phyloP scores from a whole-genome alignment of 768 basidiomycete species.

The Podaxis pistillaris region DNA sequence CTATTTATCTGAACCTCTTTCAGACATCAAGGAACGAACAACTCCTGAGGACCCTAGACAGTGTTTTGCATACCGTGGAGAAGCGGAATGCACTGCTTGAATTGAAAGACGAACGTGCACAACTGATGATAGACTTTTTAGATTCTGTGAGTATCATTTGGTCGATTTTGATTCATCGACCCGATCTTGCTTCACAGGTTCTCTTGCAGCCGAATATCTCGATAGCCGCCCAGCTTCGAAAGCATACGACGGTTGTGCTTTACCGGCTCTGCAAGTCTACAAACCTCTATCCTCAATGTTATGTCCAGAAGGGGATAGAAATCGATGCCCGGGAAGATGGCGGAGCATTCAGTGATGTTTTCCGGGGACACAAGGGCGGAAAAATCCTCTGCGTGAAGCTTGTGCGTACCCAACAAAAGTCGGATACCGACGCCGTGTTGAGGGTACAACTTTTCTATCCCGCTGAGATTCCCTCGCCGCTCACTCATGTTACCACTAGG shows the following conservation, averaged over 20 bases:
- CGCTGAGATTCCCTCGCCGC: no score
- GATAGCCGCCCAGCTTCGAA: constrained; percentile 43
- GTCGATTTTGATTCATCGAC: constrained; percentile 48
- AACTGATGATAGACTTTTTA: background rate
- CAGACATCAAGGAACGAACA: no score
- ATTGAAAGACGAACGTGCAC: background rate
- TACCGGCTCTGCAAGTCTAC: background rate
- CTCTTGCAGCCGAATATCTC: constrained; percentile 26
- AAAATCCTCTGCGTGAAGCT: constrained; percentile 22
- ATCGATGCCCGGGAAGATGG: constrained; percentile 11
- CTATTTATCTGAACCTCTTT: no score
- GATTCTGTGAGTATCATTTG: constrained; percentile 54
- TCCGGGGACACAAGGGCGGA: background rate
- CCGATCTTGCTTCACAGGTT: background rate
- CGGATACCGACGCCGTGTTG: constrained; percentile 17
- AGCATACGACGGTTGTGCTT: background rate
- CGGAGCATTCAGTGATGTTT: background rate
- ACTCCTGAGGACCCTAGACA: no score
- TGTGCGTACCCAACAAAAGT: constrained; percentile 22
- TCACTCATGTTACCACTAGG: background rate
- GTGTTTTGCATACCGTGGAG: no score
- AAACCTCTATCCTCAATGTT: background rate
- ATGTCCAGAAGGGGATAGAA: constrained; percentile 28
- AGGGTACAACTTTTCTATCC: constrained; percentile 19
- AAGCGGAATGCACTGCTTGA: background rate